Evolutionary conservation across 164 flowering plant species (phyloP).

Genomic region (Tetracentron sinense): DNA sequence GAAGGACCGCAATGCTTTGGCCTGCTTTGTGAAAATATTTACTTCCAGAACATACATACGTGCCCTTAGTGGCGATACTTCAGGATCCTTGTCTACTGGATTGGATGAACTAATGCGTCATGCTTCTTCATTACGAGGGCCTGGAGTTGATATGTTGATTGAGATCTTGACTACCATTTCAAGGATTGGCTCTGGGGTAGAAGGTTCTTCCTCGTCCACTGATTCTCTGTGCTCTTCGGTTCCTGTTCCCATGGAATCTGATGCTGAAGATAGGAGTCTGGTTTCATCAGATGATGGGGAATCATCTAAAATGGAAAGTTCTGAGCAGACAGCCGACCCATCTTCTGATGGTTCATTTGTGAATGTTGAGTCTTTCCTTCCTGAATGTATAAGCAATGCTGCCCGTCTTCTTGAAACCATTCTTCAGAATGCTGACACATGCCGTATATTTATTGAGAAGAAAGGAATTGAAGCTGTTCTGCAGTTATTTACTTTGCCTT

Average conservation of each 20-base stretch:
- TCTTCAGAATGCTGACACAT: constrained; percentile 87
- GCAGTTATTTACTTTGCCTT: constrained; percentile 66
- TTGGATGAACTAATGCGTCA: constrained; percentile 94
- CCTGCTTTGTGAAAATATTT: constrained; percentile 84
- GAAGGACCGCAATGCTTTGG: constrained; percentile 75
- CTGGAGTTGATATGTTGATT: constrained; percentile 81
- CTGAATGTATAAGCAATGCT: constrained; percentile 70
- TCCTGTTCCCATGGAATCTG: constrained; percentile 87
- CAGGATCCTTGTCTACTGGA: constrained; percentile 72
- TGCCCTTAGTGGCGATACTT: constrained; percentile 64
- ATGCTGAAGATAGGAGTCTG: constrained; percentile 49
- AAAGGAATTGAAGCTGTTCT: constrained; percentile 86
- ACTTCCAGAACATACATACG: constrained; percentile 73
- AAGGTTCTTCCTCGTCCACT: constrained; percentile 30
- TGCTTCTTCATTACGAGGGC: constrained; percentile 69
- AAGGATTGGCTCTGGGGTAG: constrained; percentile 62
- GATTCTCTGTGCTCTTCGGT: constrained; percentile 35
- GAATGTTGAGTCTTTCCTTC: constrained; percentile 60
- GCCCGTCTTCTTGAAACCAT: constrained; percentile 84
- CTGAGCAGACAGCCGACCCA: constrained; percentile 44
- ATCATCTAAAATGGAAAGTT: constrained; percentile 35
- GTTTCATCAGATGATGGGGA: constrained; percentile 41
- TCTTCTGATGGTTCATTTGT: constrained; percentile 43
- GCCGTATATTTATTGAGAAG: constrained; percentile 86
- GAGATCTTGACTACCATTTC: constrained; percentile 60